Base-by-base conservation (phyloP, 129 eudicot genomes). In the Flaveria trinervia region DNA sequence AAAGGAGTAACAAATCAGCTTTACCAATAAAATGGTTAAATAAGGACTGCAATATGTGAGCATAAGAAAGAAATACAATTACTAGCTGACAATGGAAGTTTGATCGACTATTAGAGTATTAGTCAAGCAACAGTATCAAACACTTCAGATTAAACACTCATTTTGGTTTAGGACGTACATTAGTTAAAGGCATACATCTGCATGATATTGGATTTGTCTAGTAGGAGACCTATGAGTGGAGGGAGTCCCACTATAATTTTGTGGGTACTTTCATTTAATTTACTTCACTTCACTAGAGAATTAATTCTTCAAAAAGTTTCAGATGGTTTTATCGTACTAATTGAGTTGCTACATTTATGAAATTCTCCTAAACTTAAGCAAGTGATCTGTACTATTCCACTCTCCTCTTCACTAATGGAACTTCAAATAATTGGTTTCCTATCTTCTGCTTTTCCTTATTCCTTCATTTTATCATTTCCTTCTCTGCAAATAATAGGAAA, bases 1-100 rank as follows among this genome's bases (percentile, higher is more conserved):
- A 60, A 60, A 61, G 67, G 67, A 26, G 67, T 26, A 61, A 61
- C n/a, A 61, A 25, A 28, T 61, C 41, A 61, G 67, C 67, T 61
- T 61, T 25, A 61, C 18, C 1, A 7, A 61, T 25, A 26, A 4
- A 56, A 50, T 4, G 16, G 13, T 11, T 50, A 50, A 18, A 56
- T 56, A 18, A 61, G n/a, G 41, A 26, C 68, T 62, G 39, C 68
- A 6, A 8, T 52, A 52, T 52, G 25, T n/a, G 60, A 52, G 60
- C 60, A 52, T 52, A 52, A 52, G 60, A 52, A 52, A 52, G 10
- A 16, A n/a, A 52, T 56, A 14, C 62, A 56, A 18, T 5, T 56
- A 7, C 9, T 56, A 56, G 14, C 28, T 8, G 25, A 25, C 62
- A 56, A 56, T 28, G 9, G 3, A 56, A 18, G 62, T 56, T 56